Evolutionary conservation across 306 rosid species (phyloP), one percentile per base, ranked within the genome.

Genomic region (Prinsepia uniflora): DNA sequence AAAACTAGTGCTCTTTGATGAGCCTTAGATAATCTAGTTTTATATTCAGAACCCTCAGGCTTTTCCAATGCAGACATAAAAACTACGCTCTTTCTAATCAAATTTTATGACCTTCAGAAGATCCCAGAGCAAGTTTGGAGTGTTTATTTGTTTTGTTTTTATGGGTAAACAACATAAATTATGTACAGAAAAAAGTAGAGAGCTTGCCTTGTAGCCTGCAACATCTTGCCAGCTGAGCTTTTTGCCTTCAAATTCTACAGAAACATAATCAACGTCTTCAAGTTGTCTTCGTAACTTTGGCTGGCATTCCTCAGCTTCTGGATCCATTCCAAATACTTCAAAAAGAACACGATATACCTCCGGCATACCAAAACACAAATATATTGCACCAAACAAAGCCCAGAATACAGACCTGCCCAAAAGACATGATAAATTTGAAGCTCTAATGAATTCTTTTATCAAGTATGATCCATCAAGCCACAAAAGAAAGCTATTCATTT

Each of bases 291-390:
- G 89, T 80, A 86, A 42, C 77, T 54, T 87, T 48, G 99, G 99
- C 72, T 87, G 95, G 80, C 96, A 86, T 68, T 87, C 91, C 72
- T 89, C 96, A 65, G 81, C 89, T 64, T 94, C 96, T 6, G 92
- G 96, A 72, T 94, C 92, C 99, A 91, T 91, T 77, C 96, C 99
- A 80, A 94, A 94, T 62, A 87, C 99, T 80, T 94, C 97, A 75
- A 91, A 94, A 78, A 94, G 97, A 84, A 94, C 95, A 17, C 97
- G 96, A 57, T 94, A 94, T 15, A 94, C 96, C 82, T 94, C 99
- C 20, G 91, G 97, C 85, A 94, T 82, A 58, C 99, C 99, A 68
- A 83, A 91, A 79, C 99, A 94, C 67, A 94, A 83, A 88, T 94
- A 90, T 76, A 91, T 94, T 39, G 99, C 99, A 40, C 95, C 97